phyloP scores from a whole-genome alignment of 345 rosid species.

The Euphorbia peplus region DNA sequence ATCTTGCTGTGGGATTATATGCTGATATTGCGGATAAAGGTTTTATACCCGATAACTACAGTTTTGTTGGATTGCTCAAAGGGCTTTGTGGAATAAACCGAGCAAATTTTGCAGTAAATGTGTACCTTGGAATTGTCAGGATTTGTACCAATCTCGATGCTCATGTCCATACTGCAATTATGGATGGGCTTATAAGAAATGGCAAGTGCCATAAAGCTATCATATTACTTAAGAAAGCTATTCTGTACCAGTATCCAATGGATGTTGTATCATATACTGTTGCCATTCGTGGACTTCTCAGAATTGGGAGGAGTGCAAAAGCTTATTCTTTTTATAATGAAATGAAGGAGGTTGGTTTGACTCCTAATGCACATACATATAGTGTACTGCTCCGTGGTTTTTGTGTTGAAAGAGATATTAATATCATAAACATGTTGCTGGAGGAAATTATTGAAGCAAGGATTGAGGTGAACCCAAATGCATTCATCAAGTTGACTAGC shows the following conservation, averaged over 20 bases:
- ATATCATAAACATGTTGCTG: constrained; percentile 44
- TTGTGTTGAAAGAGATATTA: constrained; percentile 41
- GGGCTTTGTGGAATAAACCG: constrained; percentile 46
- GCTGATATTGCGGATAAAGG: constrained; percentile 44
- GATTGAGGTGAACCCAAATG: constrained; percentile 34
- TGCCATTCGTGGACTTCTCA: constrained; percentile 60
- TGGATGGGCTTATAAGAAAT: constrained; percentile 46
- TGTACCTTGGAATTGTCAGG: constrained; percentile 43
- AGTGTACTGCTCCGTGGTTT: constrained; percentile 44
- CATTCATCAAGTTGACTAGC: constrained; percentile 29
- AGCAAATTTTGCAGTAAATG: constrained; percentile 40
- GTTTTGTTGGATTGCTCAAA: constrained; percentile 48
- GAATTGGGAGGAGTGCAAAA: constrained; percentile 46
- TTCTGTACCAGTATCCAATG: constrained; percentile 37
- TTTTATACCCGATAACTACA: constrained; percentile 53
- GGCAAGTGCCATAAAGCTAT: constrained; percentile 46
- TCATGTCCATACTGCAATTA: constrained; percentile 55
- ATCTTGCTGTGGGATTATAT: constrained; percentile 40
- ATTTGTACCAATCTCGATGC: constrained; percentile 39
- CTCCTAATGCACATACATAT: constrained; percentile 41
- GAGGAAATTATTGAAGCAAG: constrained; percentile 45
- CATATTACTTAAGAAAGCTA: constrained; percentile 44
- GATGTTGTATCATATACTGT: constrained; percentile 65
- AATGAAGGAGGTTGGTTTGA: constrained; percentile 53
- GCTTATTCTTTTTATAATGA: constrained; percentile 39